phyloP scores from a whole-genome alignment of 192 early-diverging fungal genomes.

The Coemansia sp. region DNA sequence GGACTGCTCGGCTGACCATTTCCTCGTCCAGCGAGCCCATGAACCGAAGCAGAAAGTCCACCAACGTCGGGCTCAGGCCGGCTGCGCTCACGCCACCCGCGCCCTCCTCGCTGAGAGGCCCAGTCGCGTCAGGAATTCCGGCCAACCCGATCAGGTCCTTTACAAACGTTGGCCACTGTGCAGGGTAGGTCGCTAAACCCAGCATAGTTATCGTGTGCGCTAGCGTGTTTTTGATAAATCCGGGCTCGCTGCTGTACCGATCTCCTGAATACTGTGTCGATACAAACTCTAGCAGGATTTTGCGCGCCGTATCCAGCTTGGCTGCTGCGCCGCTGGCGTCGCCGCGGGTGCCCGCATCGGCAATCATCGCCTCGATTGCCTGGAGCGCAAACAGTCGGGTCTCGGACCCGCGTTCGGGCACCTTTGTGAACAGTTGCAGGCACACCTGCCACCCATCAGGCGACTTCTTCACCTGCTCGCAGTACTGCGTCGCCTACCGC shows the following conservation, averaged over 20 bases:
- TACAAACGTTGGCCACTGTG: constrained; percentile 84
- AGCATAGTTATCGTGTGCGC: constrained; percentile 76
- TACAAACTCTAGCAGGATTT: constrained; percentile 37
- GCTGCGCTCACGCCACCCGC: constrained; percentile 50
- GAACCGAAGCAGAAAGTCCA: constrained; percentile 76
- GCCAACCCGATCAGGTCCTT: constrained; percentile 74
- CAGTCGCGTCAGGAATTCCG: constrained; percentile 43
- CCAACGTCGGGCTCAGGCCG: constrained; percentile 47
- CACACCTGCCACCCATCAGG: constrained; percentile 84
- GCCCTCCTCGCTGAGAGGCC: constrained; percentile 41
- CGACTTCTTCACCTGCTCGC: constrained; percentile 71
- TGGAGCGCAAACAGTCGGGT: constrained; percentile 83
- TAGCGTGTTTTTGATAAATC: constrained; percentile 77
- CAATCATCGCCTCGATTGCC: constrained; percentile 61
- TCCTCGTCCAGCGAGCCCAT: constrained; percentile 82
- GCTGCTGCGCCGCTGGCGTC: constrained; percentile 24
- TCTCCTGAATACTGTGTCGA: constrained; percentile 29
- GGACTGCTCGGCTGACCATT: constrained; percentile 69
- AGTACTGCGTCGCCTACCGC: constrained; percentile 73
- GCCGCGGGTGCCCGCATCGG: constrained; percentile 22
- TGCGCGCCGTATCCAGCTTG: constrained; percentile 29
- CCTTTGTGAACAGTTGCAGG: constrained; percentile 69
- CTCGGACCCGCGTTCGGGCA: constrained; percentile 70
- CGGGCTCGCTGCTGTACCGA: constrained; percentile 33
- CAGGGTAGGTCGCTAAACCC: constrained; percentile 77